Percentiles rank a stretch among this genome's conserved stretches.
phyloP scores from a whole-genome alignment of 495 filamentous ascomycete species.

The Glonium stellatum region DNA sequence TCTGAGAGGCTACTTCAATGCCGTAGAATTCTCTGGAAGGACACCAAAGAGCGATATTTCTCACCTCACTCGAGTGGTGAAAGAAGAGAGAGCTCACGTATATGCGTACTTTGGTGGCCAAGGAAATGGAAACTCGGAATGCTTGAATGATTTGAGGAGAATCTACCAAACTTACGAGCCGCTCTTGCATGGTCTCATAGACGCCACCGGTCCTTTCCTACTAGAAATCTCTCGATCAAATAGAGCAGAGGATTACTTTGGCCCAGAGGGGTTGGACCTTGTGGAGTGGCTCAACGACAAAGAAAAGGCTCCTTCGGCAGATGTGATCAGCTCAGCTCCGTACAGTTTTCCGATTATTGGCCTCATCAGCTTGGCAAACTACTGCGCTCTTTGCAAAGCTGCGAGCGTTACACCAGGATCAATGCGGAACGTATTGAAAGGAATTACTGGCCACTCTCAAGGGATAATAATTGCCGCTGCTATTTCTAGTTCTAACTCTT shows the following conservation, averaged over 20 bases:
- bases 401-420: conserved; percentile 80
- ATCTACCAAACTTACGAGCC: conserved; percentile 11
- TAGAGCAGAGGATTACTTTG: too few relatives aligned
- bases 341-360: conserved; percentile 96
- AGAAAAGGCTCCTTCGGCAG: conserved; percentile 83
- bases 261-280: conserved; percentile 88
- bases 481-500: conserved; percentile 29
- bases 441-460: conserved; percentile 94
- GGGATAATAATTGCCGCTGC: conserved; percentile 48
- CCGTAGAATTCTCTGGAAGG: too few relatives aligned
- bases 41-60: too few relatives aligned
- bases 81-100: conserved; percentile 3
- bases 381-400: conserved; percentile 85
- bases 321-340: conserved; percentile 92
- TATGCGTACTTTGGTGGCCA: conserved; percentile 20
- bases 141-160: conserved; percentile 11
- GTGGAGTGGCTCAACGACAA: conserved; percentile 83
- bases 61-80: too few relatives aligned
- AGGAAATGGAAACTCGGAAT: conserved; percentile 16
- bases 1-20: too few relatives aligned
- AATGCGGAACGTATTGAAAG: conserved; percentile 69
- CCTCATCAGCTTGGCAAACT: conserved; percentile 89
- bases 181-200: conserved; percentile 7
- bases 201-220: conserved; percentile 8
- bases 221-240: too few relatives aligned